phyloP scores from a whole-genome alignment of 805 yeast genomes.

The Brettanomyces sp. region DNA sequence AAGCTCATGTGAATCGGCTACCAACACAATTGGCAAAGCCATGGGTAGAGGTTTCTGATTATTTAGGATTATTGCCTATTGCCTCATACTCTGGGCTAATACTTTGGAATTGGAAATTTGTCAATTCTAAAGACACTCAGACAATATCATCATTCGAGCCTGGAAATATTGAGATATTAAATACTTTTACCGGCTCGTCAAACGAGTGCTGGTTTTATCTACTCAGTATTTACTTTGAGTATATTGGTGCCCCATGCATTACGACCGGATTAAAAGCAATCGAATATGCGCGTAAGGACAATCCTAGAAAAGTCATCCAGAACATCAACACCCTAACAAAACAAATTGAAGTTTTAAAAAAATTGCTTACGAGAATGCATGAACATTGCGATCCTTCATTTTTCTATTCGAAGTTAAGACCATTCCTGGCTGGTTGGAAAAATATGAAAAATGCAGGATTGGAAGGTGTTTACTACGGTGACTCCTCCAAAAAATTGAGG shows the following conservation, averaged over 20 bases:
- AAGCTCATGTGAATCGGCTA: constrained; percentile 47
- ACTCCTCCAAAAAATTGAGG: constrained; percentile 40
- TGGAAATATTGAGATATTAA: constrained; percentile 65
- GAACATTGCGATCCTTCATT: constrained; percentile 94
- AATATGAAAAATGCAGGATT: constrained; percentile 85
- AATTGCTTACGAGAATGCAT: constrained; percentile 71
- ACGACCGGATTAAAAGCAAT: constrained; percentile 61
- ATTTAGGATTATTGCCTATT: constrained; percentile 70
- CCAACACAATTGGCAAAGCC: constrained; percentile 70
- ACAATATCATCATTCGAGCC: constrained; percentile 5
- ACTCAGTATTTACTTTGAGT: constrained; percentile 80
- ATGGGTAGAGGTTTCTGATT: constrained; percentile 45
- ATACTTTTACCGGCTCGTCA: constrained; percentile 80
- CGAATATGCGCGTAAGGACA: constrained; percentile 38
- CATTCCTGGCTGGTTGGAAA: constrained; percentile 90
- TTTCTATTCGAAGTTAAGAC: constrained; percentile 78
- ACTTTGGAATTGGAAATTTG: constrained; percentile 76
- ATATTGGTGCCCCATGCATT: constrained; percentile 66
- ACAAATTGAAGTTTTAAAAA: constrained; percentile 62
- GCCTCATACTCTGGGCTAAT: constrained; percentile 84
- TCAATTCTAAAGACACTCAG: constrained; percentile 32
- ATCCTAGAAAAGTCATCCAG: constrained; percentile 31
- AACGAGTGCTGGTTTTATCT: constrained; percentile 94
- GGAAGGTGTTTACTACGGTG: constrained; percentile 71
- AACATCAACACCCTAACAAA: constrained; percentile 62